These are phyloP conservation scores for Yamadazyma aaseri DNA, from an alignment of 1,139 yeast genomes.

Conservation along the genomic window DNA sequence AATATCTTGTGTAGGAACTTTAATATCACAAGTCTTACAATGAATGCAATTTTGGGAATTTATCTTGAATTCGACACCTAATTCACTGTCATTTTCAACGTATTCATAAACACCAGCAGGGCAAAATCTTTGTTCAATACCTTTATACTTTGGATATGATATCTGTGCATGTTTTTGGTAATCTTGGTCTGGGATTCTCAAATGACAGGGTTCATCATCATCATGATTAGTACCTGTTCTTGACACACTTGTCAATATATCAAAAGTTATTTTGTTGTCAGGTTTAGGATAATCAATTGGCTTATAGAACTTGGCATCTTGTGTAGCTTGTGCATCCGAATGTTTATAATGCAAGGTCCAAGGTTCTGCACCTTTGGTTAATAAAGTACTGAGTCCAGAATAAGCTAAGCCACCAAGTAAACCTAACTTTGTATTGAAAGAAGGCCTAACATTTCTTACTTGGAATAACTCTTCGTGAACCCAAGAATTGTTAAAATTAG, in stretches of 20 bases:
- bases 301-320: constrained; percentile 58
- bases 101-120: constrained; percentile 99
- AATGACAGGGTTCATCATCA: constrained; percentile 89
- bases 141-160: constrained; percentile 74
- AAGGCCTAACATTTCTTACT: constrained; percentile 88
- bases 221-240: constrained; percentile 96
- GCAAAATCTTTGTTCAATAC: constrained; percentile 88
- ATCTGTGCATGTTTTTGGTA: constrained; percentile 61
- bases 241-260: constrained; percentile 85
- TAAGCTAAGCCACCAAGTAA: constrained; percentile 75
- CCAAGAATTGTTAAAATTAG: constrained; percentile 75
- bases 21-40: constrained; percentile 97
- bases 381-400: constrained; percentile 80
- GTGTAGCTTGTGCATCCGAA: constrained; percentile 73
- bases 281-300: constrained; percentile 93
- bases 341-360: constrained; percentile 78
- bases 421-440: constrained; percentile 74
- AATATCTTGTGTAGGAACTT: constrained; percentile 92
- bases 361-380: constrained; percentile 77
- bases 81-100: constrained; percentile 60
- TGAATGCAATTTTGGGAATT: constrained; percentile 96
- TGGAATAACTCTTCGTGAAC: constrained; percentile 74
- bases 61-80: constrained; percentile 83
- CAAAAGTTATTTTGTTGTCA: constrained; percentile 86
- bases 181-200: constrained; percentile 76